Evolutionary conservation across 495 filamentous ascomycete genomes (phyloP), one percentile per base, ranked within the genome.

Genomic region (Tuber brumale): DNA sequence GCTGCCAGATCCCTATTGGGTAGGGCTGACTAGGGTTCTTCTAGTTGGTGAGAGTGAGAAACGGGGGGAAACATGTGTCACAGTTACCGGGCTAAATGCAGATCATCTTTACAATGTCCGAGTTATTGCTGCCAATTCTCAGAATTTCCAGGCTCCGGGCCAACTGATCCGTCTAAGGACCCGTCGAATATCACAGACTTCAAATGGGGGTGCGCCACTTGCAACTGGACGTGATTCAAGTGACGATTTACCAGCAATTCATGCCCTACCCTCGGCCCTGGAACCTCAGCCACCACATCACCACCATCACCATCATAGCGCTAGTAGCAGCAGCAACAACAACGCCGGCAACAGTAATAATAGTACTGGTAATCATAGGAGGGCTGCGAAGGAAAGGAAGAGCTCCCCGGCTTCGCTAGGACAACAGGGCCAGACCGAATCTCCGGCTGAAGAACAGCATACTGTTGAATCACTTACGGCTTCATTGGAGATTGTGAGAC

Each of bases 101-200:
- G 89, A 92, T 71, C 91, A 92, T 82, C 96, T 92, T 76, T 98
- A 98, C 85, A 94, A 94, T 76, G 90, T 98, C 19, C 91, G 96
- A 72, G 93, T 97, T 61, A 91, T 97, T 77, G 93, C 94, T 16
- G 90, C 95, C 42, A 96, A 94, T 71, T 89, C 91, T 10, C 91
- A 93, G 74, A 95, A 95, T 83, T 97, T 98, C 77, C 93, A 96
- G 81, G 93, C 94, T 1, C 91, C 92, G 10, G 97, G 95, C 83
- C 89, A 89, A 23, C 89, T 95, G 37, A 91, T 98, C 77, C 91
- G 95, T 71, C 86, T 98, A 72, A 87, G 91, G 77, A 97, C 82
- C 10, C 79, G 81, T 42, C 72, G 80, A 12, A 78, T 76, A 70
- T 81, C 79, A 5, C 73, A 74, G 16, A 48, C 61, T 9, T 70